Base-by-base conservation (phyloP, 179 eudicot genomes). In the Spinacia oleracea region DNA sequence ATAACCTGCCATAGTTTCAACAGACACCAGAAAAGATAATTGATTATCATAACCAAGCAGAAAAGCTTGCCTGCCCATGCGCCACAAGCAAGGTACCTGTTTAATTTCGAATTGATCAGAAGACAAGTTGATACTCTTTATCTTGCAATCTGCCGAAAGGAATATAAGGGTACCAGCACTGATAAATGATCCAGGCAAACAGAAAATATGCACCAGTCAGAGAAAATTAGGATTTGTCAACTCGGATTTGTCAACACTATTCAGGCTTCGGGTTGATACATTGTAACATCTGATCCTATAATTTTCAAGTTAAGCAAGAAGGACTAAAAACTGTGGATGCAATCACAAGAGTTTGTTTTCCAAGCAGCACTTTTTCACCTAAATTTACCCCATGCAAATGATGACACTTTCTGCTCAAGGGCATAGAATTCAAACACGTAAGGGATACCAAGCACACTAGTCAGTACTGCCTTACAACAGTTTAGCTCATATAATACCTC, bases 1-100 rank as follows among this genome's bases (percentile, higher is more conserved):
- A 25, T 86, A 94, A 94, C 98, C 98, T 95, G 80, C 88, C 83
- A 91, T 20, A 88, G 72, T 77, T 83, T 85, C 72, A 95, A 82
- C 23, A 95, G 83, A 75, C 86, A 88, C 98, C 98, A 95, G 48
- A 93, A 66, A 71, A 95, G 81, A 75, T 86, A 88, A 85, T 95
- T 88, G 72, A 93, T 81, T 45, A 93, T 87, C 92, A 95, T 95
- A 81, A 95, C 97, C 87, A 95, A 83, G 93, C 91, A 93, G 78
- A 95, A 91, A 46, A 95, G 91, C 86, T 95, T 95, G 82, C 98
- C 97, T 32, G 98, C 98, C 97, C 97, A 95, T 45, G 90, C 83
- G 48, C 98, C 98, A 72, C 98, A 95, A 46, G 91, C 81, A 32
- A 93, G 95, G 85, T 95, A 93, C 95, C 98, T 95, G 82, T n/a